Conservation (phyloP, 129 eudicot species). For the Sambucus nigra region DNA sequence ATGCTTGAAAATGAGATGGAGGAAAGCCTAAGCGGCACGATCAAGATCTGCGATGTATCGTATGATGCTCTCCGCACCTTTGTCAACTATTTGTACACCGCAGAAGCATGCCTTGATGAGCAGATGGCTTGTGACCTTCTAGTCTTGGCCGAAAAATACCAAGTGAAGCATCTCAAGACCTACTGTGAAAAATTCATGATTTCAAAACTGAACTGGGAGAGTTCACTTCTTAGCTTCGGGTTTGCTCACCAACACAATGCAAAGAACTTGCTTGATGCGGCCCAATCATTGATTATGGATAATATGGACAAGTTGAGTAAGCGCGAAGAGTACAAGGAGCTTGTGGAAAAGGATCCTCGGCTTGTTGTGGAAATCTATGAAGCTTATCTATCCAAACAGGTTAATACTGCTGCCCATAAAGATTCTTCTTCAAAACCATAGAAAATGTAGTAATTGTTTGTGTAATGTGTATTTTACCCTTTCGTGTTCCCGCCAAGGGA, state of each 20-base stretch:
- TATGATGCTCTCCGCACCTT: constrained; percentile 77
- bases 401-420: constrained; percentile 58
- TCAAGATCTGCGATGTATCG: constrained; percentile 76
- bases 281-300: constrained; percentile 63
- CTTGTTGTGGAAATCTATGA: constrained; percentile 78
- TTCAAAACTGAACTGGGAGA: constrained; percentile 77
- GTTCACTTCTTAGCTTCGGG: constrained; percentile 55
- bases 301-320: constrained; percentile 75
- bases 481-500: background rate
- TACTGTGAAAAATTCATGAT: constrained; percentile 83
- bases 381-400: constrained; percentile 72
- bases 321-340: constrained; percentile 69
- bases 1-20: constrained; percentile 96
- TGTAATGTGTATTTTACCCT: background rate
- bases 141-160: constrained; percentile 78
- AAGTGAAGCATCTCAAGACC: constrained; percentile 77
- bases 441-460: background rate
- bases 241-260: constrained; percentile 92
- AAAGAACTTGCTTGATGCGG: constrained; percentile 57
- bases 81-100: constrained; percentile 78
- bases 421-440: constrained; percentile 16
- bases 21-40: constrained; percentile 88
- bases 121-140: constrained; percentile 75
- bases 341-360: constrained; percentile 82
- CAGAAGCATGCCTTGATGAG: constrained; percentile 85